phyloP scores from a whole-genome alignment of 371 early-diverging fungal genomes.

The Entomophthora muscae region DNA sequence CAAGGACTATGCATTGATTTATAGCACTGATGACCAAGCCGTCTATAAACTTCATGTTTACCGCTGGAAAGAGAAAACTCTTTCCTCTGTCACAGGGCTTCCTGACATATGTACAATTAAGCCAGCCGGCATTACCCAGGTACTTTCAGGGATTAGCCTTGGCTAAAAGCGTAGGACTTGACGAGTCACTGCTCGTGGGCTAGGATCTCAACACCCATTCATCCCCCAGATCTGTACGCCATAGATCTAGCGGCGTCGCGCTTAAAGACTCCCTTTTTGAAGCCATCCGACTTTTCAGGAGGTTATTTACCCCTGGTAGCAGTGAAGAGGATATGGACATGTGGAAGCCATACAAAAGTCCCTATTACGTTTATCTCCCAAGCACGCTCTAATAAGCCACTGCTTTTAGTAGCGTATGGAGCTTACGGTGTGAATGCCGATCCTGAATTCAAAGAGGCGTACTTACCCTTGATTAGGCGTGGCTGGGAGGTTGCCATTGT shows the following conservation, averaged over 20 bases:
- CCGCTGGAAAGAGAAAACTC: neutral
- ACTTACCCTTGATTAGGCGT: slow-evolving; percentile 51
- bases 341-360: neutral
- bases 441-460: slow-evolving; percentile 61
- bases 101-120: neutral
- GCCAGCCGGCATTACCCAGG: neutral
- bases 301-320: neutral
- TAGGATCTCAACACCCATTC: neutral
- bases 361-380: neutral
- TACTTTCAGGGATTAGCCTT: neutral
- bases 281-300: neutral
- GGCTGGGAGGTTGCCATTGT: slow-evolving; percentile 70
- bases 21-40: neutral
- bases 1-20: neutral
- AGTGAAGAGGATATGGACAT: neutral
- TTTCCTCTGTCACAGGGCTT: neutral
- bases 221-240: neutral
- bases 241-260: neutral
- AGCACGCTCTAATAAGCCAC: slow-evolving; percentile 18
- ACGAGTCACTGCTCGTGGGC: neutral
- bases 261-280: neutral
- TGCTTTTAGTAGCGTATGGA: slow-evolving; percentile 60
- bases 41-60: neutral
- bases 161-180: neutral
- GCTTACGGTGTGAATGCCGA: slow-evolving; percentile 68